Evolutionary conservation across 345 rosid genomes (phyloP), one percentile per base, ranked within the genome.

Genomic region (Linum tenue): DNA sequence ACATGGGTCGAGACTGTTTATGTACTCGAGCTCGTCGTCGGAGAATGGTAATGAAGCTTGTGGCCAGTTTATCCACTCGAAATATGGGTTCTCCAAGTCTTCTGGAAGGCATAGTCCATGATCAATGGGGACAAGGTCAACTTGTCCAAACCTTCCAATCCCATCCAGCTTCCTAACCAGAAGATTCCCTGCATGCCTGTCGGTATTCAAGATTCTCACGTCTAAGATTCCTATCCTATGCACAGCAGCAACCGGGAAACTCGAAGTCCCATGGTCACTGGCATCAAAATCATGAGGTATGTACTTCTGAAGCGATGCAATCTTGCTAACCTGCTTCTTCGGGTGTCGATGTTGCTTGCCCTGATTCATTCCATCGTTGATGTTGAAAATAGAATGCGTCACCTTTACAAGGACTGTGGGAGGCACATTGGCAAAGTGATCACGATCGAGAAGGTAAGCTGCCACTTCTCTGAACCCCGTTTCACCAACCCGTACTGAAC

Each of bases 81-180:
- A 80, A 50, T 80, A 80, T 17, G 83, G 81, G 60, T 80, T 78
- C 75, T 80, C 83, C 67, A 74, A 63, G 71, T 68, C 66, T 68
- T 80, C 81, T 16, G 83, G 83, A 51, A 80, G 81, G 69, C 81
- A 80, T 63, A 80, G 75, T 40, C 81, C 83, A 68, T 77, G 83
- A 65, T 80, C 81, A 40, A 80, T 80, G 3, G 83, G 83, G 64
- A 77, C 43, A 70, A 80, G 81, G 58, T 77, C 81, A 59, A 72
- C 72, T 48, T 67, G 65, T 37, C 65, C 75, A 44, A 80, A 72
- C 60, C 71, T 72, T 43, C 72, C 79, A 64, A 63, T 43, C n/a
- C 70, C 58, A 72, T 77, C 69, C 15, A 69, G 69, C 75, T 80
- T 77, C 68, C 72, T 77, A 36, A 80, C 73, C 56, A 77, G 66